phyloP scores from a whole-genome alignment of 192 early-diverging fungal genomes.

The Umbelopsis ramanniana region DNA sequence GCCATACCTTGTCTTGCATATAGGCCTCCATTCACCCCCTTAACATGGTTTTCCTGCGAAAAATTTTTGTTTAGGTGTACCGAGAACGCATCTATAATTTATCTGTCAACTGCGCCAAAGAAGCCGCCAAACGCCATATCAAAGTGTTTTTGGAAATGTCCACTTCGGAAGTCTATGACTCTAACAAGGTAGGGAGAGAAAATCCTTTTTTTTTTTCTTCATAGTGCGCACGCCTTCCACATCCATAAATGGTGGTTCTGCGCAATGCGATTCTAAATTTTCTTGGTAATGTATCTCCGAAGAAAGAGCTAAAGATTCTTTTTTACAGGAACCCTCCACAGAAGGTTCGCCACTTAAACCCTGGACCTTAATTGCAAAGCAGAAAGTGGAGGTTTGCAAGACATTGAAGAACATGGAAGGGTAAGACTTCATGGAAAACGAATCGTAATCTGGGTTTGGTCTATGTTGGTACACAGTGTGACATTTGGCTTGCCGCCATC shows the following conservation, averaged over 20 bases:
- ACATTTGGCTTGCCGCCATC: conserved; percentile 1
- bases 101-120: conserved; percentile 76
- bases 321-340: conserved; percentile 22
- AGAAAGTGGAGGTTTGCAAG: conserved; percentile 76
- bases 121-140: conserved; percentile 76
- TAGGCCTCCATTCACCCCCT: too few relatives aligned
- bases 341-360: conserved; percentile 78
- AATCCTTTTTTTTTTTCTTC: background rate
- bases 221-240: conserved; percentile 2
- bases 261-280: background rate
- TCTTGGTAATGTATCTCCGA: background rate
- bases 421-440: conserved; percentile 42
- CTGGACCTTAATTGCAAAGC: conserved; percentile 78
- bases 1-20: background rate
- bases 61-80: conserved; percentile 63
- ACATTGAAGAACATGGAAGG: conserved; percentile 77
- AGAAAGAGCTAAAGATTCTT: background rate
- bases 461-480: background rate
- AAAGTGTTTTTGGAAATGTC: conserved; percentile 85
- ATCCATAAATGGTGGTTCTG: conserved; percentile 2
- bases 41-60: background rate
- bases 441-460: conserved; percentile 10
- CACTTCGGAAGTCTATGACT: conserved; percentile 91
- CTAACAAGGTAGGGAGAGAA: conserved; percentile 59
- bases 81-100: conserved; percentile 79